Evolutionary conservation across 106 monocot genomes (phyloP).

Genomic region (Narthecium ossifragum): DNA sequence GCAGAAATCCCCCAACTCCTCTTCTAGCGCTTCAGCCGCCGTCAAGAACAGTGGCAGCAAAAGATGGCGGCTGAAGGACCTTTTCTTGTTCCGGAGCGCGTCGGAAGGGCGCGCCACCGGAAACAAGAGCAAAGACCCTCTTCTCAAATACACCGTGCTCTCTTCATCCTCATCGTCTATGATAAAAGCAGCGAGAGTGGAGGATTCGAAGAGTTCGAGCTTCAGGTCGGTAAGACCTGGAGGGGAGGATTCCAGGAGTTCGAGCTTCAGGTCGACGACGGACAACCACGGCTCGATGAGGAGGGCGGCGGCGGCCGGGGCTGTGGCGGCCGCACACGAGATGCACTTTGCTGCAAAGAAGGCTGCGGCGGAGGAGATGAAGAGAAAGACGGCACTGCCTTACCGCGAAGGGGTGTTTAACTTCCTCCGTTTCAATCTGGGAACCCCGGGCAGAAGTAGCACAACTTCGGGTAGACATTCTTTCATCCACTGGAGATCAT

Average conservation of each 20-base stretch:
- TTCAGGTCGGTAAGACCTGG: neutral
- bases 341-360: conserved; percentile 33
- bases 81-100: conserved; percentile 66
- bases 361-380: conserved; percentile 19
- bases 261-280: conserved; percentile 2
- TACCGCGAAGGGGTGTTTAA: conserved; percentile 27
- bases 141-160: conserved; percentile 25
- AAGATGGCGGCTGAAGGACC: conserved; percentile 56
- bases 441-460: conserved; percentile 29
- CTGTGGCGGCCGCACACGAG: conserved; percentile 20
- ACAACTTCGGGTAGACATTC: conserved; percentile 14
- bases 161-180: conserved; percentile 2
- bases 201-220: conserved; percentile 14
- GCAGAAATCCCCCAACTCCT: neutral
- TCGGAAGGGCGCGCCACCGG: conserved; percentile 30
- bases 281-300: neutral
- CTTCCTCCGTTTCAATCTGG: conserved; percentile 36
- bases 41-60: conserved; percentile 13
- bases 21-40: neutral
- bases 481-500: neutral
- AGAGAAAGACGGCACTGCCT: conserved; percentile 41
- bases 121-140: conserved; percentile 30
- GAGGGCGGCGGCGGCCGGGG: neutral
- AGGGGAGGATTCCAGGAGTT: conserved; percentile 11
- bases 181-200: conserved; percentile 3